Evolutionary conservation across 2,329 filamentous ascomycete species (phyloP).

Genomic region (Hypomyces perniciosus): DNA sequence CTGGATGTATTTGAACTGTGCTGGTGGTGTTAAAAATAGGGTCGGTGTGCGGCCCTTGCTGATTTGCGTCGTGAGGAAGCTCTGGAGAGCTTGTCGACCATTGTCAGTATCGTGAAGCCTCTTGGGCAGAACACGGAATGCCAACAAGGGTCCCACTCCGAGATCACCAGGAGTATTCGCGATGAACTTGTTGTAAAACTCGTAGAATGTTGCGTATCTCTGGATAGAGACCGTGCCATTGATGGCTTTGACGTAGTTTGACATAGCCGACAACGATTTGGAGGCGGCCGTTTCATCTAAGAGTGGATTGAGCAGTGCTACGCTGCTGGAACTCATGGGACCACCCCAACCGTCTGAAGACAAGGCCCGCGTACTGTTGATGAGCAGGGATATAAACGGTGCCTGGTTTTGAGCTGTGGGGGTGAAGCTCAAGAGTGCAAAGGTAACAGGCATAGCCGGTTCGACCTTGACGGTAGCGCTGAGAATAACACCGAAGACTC

Average conservation of each 20-base stretch:
- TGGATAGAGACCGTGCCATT: not conserved
- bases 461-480: not conserved
- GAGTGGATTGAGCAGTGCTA: constrained; percentile 7
- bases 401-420: not conserved
- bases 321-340: constrained; percentile 6
- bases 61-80: constrained; percentile 2
- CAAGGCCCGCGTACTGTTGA: not conserved
- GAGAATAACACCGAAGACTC: constrained; percentile 44
- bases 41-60: constrained; percentile 1
- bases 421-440: not conserved
- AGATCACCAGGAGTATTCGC: not conserved
- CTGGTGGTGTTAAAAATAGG: not conserved
- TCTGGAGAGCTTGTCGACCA: not conserved
- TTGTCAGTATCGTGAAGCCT: constrained; percentile 1
- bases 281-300: not conserved
- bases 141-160: not conserved
- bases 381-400: not conserved
- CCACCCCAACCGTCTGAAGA: constrained; percentile 9
- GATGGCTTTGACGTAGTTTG: not conserved
- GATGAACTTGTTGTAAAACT: constrained; percentile 7
- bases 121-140: not conserved
- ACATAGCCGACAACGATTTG: not conserved
- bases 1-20: not conserved
- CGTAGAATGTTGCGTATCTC: constrained; percentile 3
- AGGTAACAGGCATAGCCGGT: not conserved